Evolutionary conservation across 371 early-diverging fungal species (phyloP).

Genomic region (Syncephalis plumigaleata): DNA sequence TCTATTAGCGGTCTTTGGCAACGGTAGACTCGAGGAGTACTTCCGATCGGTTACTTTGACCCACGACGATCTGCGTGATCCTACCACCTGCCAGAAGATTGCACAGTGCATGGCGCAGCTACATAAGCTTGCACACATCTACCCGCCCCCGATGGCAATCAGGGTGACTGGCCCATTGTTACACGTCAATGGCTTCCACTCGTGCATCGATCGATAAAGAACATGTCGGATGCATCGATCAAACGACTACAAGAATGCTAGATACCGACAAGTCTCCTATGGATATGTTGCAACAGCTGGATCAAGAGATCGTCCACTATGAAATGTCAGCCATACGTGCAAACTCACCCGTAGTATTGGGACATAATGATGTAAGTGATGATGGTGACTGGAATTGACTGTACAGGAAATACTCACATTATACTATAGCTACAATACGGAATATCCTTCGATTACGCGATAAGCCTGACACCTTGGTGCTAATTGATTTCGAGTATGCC

Average conservation of each 20-base stretch:
- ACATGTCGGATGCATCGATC: too few species aligned
- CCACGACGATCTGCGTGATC: conserved; percentile 41
- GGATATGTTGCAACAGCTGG: too few species aligned
- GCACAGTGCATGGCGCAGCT: conserved; percentile 53
- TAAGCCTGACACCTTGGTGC: conserved; percentile 32
- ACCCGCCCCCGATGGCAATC: conserved; percentile 21
- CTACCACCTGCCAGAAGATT: conserved; percentile 44
- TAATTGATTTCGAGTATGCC: conserved; percentile 76
- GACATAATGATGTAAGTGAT: conserved; percentile 59
- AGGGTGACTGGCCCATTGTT: too few species aligned
- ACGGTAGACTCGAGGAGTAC: conserved; percentile 79
- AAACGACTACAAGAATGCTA: too few species aligned
- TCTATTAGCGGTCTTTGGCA: conserved; percentile 67
- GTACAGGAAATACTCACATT: neutral
- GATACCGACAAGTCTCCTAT: too few species aligned
- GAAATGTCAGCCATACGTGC: conserved; percentile 1
- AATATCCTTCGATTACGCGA: conserved; percentile 39
- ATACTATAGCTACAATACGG: conserved; percentile 52
- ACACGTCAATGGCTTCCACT: too few species aligned
- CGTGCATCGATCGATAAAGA: too few species aligned
- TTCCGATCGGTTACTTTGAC: conserved; percentile 57
- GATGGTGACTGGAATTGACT: neutral
- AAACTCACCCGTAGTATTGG: conserved; percentile 52
- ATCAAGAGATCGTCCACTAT: too few species aligned
- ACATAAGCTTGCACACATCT: conserved; percentile 50